Percentiles rank a stretch among this genome's conserved stretches.
These are phyloP conservation scores for Lasiodiplodia sp. DNA, from an alignment of 2,329 filamentous ascomycete genomes.

Conservation along the genomic window DNA sequence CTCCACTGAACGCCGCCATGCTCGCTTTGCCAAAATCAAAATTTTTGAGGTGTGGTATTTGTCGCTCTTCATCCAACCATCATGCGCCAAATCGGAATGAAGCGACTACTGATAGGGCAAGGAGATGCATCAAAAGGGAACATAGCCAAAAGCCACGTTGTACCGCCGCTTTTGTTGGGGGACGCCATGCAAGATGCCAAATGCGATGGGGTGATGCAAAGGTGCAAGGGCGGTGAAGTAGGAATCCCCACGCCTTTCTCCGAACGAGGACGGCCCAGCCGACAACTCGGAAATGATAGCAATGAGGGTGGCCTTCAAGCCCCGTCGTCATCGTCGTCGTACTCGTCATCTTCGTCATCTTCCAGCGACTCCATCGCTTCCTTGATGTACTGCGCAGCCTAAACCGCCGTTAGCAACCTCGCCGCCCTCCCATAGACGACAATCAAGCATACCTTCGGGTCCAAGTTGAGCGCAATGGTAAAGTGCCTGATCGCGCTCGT, in stretches of 20 bases:
- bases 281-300: not conserved
- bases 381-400: constrained; percentile 95
- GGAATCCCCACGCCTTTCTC: not conserved
- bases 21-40: constrained; percentile 23
- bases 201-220: constrained; percentile 8
- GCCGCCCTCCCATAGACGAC: not conserved
- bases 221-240: constrained; percentile 5
- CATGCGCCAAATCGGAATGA: constrained; percentile 14
- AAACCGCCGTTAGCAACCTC: constrained; percentile 32
- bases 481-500: constrained; percentile 89
- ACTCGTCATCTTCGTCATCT: constrained; percentile 71
- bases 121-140: not conserved
- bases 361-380: constrained; percentile 94
- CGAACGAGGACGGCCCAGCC: not conserved
- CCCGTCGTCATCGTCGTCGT: constrained; percentile 43
- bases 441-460: constrained; percentile 78
- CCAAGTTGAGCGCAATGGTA: constrained; percentile 91
- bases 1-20: constrained; percentile 22
- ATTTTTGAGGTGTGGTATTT: not conserved
- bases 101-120: constrained; percentile 7
- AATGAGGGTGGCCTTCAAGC: constrained; percentile 11
- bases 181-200: constrained; percentile 9
- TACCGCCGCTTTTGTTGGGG: constrained; percentile 11
- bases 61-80: constrained; percentile 20
- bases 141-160: constrained; percentile 1